These are phyloP conservation scores for Xylariales sp. DNA, from an alignment of 2,329 filamentous ascomycete genomes.

Conservation along the genomic window DNA sequence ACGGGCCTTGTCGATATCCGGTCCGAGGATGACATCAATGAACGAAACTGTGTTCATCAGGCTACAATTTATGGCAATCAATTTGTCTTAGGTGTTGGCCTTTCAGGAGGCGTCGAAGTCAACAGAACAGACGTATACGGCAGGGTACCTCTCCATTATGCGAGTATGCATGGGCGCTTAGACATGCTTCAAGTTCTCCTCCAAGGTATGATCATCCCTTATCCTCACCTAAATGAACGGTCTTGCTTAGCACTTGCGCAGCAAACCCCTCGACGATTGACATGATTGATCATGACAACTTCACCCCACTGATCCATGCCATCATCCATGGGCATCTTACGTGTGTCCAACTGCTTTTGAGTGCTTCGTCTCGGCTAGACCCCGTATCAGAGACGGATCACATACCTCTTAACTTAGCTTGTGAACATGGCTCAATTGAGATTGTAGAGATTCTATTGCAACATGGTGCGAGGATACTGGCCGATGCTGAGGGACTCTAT, in stretches of 20 bases:
- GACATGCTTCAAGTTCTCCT: slow-evolving; percentile 84
- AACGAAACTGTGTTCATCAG: slow-evolving; percentile 95
- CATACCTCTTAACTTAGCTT: slow-evolving; percentile 93
- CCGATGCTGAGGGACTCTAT: slow-evolving; percentile 94
- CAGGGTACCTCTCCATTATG: slow-evolving; percentile 92
- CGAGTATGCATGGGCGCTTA: slow-evolving; percentile 91
- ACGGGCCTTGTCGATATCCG: slow-evolving; percentile 89
- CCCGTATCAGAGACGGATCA: slow-evolving; percentile 89
- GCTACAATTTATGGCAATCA: slow-evolving; percentile 92
- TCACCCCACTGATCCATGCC: slow-evolving; percentile 93
- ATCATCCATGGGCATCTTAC: slow-evolving; percentile 88
- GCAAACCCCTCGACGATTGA: slow-evolving; percentile 82
- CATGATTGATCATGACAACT: slow-evolving; percentile 94
- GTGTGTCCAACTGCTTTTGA: slow-evolving; percentile 83
- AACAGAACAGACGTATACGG: slow-evolving; percentile 92
- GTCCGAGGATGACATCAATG: slow-evolving; percentile 97
- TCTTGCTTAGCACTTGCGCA: slow-evolving; percentile 46
- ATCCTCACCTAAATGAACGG: not conserved
- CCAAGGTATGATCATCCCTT: slow-evolving; percentile 58
- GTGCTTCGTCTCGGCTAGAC: slow-evolving; percentile 84
- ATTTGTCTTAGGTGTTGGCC: slow-evolving; percentile 79
- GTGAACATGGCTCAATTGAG: slow-evolving; percentile 87
- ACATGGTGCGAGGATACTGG: slow-evolving; percentile 82
- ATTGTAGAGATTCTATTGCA: slow-evolving; percentile 88
- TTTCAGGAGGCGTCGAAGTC: slow-evolving; percentile 81